phyloP scores from a whole-genome alignment of 345 rosid genomes.

The Populus davidiana region DNA sequence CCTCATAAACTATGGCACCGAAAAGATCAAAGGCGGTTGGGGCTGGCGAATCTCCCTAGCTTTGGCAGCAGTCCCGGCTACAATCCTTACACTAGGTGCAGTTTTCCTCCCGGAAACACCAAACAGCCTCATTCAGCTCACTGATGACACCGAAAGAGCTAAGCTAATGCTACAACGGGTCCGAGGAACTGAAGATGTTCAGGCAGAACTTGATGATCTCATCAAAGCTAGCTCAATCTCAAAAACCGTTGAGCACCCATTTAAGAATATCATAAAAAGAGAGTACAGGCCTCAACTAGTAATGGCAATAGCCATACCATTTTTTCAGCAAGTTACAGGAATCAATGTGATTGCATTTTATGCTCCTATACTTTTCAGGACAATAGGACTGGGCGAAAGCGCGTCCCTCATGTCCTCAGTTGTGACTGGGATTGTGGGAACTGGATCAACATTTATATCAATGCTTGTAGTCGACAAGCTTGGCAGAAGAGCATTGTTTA shows the following conservation, averaged over 20 bases:
- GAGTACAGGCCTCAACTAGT: constrained; percentile 41
- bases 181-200: constrained; percentile 35
- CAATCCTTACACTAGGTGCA: constrained; percentile 29
- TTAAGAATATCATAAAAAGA: constrained; percentile 27
- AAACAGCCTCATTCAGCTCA: constrained; percentile 40
- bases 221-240: constrained; percentile 34
- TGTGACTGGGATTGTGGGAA: constrained; percentile 17
- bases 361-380: constrained; percentile 28
- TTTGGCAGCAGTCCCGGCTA: constrained; percentile 40
- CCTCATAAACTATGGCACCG: constrained; percentile 34
- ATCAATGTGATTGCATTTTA: constrained; percentile 37
- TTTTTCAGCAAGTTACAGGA: constrained; percentile 37
- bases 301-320: constrained; percentile 36
- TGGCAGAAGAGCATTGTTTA: constrained; percentile 21
- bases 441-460: constrained; percentile 24
- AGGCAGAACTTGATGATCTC: constrained; percentile 40
- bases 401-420: constrained; percentile 24
- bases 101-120: constrained; percentile 48
- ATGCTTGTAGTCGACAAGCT: constrained; percentile 32
- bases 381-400: constrained; percentile 27
- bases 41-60: constrained; percentile 51
- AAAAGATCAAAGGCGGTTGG: constrained; percentile 40
- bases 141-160: constrained; percentile 19
- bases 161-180: constrained; percentile 25
- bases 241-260: constrained; percentile 28